Evolutionary conservation across 2,329 filamentous ascomycete genomes (phyloP).

Genomic region (Sclerotinia glacialis): DNA sequence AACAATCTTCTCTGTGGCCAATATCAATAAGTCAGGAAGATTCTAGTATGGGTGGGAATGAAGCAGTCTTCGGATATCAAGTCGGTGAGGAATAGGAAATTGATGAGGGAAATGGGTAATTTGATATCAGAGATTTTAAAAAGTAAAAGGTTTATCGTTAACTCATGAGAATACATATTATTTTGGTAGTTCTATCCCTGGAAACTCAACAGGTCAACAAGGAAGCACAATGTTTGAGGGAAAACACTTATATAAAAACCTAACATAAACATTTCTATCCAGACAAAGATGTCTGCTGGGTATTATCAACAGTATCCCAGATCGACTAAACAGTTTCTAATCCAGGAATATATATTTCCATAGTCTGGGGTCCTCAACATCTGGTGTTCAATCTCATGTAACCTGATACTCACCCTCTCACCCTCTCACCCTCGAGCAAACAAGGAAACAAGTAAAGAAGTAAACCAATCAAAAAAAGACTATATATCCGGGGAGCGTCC

Average conservation of each 20-base stretch:
- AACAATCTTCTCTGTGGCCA: not conserved
- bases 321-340: not conserved
- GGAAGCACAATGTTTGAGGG: not conserved
- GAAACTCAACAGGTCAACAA: not conserved
- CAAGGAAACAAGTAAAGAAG: not conserved
- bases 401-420: not conserved
- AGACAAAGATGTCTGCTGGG: too few relatives aligned
- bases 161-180: not conserved
- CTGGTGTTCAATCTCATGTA: not conserved
- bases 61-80: not conserved
- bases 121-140: not conserved
- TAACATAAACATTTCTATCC: too few relatives aligned
- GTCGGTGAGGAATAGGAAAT: not conserved
- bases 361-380: not conserved
- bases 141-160: too few relatives aligned
- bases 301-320: not conserved
- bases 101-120: not conserved
- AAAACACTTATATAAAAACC: not conserved
- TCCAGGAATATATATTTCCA: not conserved
- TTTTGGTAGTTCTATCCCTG: not conserved
- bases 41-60: too few relatives aligned
- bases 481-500: not conserved
- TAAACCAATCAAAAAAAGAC: not conserved
- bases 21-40: too few relatives aligned
- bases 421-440: too few relatives aligned